A percentile compares a stretch with the other conserved stretches of the same genome.
Evolutionary conservation across 228 moss, liverwort and hornwort genomes (phyloP).

Genomic region (Sphagnum magellanicum): DNA sequence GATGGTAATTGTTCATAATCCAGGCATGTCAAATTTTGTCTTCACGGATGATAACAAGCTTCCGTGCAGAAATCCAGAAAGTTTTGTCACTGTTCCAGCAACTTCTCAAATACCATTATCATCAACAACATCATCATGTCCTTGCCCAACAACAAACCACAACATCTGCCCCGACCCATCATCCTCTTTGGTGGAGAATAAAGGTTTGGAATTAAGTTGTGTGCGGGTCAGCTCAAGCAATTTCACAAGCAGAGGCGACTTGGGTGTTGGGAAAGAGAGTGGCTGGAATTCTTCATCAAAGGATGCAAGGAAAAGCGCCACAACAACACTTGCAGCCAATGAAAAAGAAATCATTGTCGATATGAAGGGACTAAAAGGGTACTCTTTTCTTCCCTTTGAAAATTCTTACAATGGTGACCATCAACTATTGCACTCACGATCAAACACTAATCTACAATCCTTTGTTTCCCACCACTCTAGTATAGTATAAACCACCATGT

Average conservation of each 20-base stretch:
- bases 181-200: conserved; percentile 10
- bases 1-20: conserved; percentile 88
- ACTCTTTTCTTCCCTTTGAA: conserved; percentile 35
- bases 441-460: too few species aligned
- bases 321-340: conserved; percentile 15
- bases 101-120: conserved; percentile 4
- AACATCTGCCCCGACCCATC: conserved; percentile 16
- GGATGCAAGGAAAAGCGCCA: too few species aligned
- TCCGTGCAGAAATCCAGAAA: too few species aligned
- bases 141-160: conserved; percentile 1
- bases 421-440: too few species aligned
- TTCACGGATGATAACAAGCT: conserved; percentile 4
- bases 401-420: too few species aligned
- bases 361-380: conserved; percentile 40
- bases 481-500: too few species aligned
- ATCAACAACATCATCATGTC: conserved; percentile 7
- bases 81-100: too few species aligned
- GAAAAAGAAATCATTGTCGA: conserved; percentile 55
- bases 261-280: conserved; percentile 1
- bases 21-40: conserved; percentile 46
- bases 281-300: neutral
- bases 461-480: too few species aligned
- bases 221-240: conserved; percentile 17
- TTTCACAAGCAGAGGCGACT: conserved; percentile 10
- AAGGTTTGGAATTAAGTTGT: conserved; percentile 18